Evolutionary conservation across 2,329 filamentous ascomycete genomes (phyloP).

Genomic region (Sporothrix humicola): DNA sequence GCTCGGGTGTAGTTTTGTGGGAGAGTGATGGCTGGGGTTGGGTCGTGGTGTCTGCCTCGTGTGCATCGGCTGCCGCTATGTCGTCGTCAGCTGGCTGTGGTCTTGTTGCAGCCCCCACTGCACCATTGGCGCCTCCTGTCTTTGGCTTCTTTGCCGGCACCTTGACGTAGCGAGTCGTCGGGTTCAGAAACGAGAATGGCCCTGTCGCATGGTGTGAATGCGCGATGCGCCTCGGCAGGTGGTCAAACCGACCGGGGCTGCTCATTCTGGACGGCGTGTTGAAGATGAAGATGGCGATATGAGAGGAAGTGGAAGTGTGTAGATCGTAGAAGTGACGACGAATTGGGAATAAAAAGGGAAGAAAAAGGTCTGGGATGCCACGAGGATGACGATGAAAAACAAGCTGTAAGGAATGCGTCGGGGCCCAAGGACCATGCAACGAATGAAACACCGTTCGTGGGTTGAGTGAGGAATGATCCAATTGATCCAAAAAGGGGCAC

Average conservation of each 20-base stretch:
- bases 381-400: not conserved
- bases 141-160: slow-evolving; percentile 27
- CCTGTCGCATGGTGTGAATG: slow-evolving; percentile 15
- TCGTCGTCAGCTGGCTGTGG: not conserved
- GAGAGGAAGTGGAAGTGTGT: too few relatives aligned
- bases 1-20: not conserved
- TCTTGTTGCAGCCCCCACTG: too few relatives aligned
- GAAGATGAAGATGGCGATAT: not conserved
- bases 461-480: not conserved
- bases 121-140: not conserved
- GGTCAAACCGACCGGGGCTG: slow-evolving; percentile 1
- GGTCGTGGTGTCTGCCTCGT: not conserved
- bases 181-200: slow-evolving; percentile 36
- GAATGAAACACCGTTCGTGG: too few relatives aligned
- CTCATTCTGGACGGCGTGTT: not conserved
- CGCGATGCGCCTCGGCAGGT: slow-evolving; percentile 32
- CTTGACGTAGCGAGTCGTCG: slow-evolving; percentile 38
- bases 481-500: not conserved
- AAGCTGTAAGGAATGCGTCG: not conserved
- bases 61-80: not conserved
- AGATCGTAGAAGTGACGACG: not conserved
- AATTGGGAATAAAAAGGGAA: not conserved
- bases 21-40: not conserved
- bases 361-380: not conserved
- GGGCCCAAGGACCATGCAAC: not conserved